Evolutionary conservation across 805 yeast genomes (phyloP).

Genomic region (Metschnikowia cerradonensis): DNA sequence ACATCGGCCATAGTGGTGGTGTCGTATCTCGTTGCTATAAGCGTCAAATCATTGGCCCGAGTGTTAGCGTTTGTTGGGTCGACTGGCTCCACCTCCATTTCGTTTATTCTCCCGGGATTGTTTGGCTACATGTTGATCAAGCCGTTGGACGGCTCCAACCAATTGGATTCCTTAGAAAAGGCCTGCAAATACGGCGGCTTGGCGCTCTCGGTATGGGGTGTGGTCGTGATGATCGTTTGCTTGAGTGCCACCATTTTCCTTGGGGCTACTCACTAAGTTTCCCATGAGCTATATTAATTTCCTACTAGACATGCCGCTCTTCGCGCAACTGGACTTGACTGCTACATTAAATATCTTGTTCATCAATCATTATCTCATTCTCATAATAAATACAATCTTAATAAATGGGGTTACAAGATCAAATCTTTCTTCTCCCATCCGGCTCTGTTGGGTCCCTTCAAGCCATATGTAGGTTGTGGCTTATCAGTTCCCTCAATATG

Average conservation of each 20-base stretch:
- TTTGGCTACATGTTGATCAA: conserved; percentile 75
- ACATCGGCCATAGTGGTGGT: conserved; percentile 37
- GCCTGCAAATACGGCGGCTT: conserved; percentile 48
- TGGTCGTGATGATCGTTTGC: conserved; percentile 67
- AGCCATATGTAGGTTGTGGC: conserved; percentile 38
- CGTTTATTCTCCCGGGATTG: conserved; percentile 85
- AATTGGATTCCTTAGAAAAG: conserved; percentile 25
- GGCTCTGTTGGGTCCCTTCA: conserved; percentile 26
- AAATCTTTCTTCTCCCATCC: conserved; percentile 44
- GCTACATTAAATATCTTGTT: background rate
- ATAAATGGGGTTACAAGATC: conserved; percentile 14
- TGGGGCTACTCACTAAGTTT: conserved; percentile 32
- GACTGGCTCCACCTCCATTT: conserved; percentile 88
- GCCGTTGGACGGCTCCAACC: conserved; percentile 28
- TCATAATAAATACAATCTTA: background rate
- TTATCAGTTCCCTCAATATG: conserved; percentile 32
- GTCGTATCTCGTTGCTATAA: conserved; percentile 61
- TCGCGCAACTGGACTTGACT: background rate
- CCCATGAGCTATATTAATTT: background rate
- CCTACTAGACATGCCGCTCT: background rate
- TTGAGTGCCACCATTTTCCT: conserved; percentile 46
- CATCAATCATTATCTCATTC: background rate
- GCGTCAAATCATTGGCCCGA: conserved; percentile 69
- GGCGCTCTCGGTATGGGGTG: conserved; percentile 62
- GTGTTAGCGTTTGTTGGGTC: conserved; percentile 88